phyloP scores from a whole-genome alignment of 371 early-diverging fungal genomes.

The Mucor velutinosus region DNA sequence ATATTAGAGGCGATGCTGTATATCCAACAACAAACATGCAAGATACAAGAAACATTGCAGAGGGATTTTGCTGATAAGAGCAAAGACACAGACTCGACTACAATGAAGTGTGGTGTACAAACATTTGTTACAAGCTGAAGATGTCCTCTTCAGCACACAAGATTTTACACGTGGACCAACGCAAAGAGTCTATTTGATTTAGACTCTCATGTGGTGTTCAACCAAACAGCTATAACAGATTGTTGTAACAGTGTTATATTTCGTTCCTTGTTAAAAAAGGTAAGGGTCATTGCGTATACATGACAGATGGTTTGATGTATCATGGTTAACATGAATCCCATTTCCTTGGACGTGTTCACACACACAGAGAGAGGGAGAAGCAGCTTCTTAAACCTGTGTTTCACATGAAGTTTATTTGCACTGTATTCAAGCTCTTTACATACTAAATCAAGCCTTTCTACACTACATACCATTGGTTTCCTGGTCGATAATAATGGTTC shows the following conservation, averaged over 20 bases:
- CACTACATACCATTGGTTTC: too few species aligned
- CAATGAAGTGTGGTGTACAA: not conserved
- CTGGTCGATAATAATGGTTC: too few species aligned
- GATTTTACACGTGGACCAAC: constrained; percentile 2
- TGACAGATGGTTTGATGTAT: not conserved
- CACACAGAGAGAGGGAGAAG: not conserved
- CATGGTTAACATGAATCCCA: not conserved
- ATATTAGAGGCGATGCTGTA: too few species aligned
- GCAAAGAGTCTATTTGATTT: not conserved
- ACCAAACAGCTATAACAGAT: not conserved
- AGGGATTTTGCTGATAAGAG: too few species aligned
- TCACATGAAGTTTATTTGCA: too few species aligned
- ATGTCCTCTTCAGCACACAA: not conserved
- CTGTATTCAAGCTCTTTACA: too few species aligned
- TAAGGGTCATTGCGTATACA: not conserved
- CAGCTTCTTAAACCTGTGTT: too few species aligned
- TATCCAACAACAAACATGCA: too few species aligned
- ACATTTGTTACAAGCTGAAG: not conserved
- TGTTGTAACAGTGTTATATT: not conserved
- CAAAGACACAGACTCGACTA: too few species aligned
- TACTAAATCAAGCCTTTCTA: too few species aligned
- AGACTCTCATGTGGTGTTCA: not conserved
- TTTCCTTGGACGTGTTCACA: not conserved
- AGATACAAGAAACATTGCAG: too few species aligned
- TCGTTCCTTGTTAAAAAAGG: not conserved